Evolutionary conservation across 2,329 filamentous ascomycete genomes (phyloP).

Genomic region (Amesomyces nigricolor): DNA sequence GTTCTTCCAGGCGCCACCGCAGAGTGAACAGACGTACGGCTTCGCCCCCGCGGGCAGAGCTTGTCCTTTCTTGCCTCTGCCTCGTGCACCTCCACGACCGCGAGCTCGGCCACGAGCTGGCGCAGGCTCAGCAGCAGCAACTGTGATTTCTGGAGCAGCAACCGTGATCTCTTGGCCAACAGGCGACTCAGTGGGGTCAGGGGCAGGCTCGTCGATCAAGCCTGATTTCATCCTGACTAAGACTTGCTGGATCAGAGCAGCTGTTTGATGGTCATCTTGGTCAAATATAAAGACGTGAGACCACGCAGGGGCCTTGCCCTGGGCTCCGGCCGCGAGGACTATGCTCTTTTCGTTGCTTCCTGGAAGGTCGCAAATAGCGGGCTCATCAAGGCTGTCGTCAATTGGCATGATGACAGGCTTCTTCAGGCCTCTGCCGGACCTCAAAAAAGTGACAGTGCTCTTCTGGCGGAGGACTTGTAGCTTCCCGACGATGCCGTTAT

Average conservation of each 20-base stretch:
- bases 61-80: constrained; percentile 19
- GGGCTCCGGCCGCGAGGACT: constrained; percentile 18
- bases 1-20: constrained; percentile 52
- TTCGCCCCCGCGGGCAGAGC: constrained; percentile 22
- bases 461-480: constrained; percentile 18
- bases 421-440: constrained; percentile 13
- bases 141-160: background rate
- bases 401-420: constrained; percentile 26
- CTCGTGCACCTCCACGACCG: constrained; percentile 13
- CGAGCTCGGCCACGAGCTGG: constrained; percentile 15
- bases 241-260: constrained; percentile 13
- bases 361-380: constrained; percentile 23
- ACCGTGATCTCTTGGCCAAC: background rate
- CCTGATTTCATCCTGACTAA: constrained; percentile 13
- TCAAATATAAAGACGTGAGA: constrained; percentile 26
- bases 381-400: constrained; percentile 19
- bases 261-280: constrained; percentile 14
- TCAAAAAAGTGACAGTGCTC: constrained; percentile 21
- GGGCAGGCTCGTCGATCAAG: background rate
- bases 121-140: background rate
- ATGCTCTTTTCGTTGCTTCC: constrained; percentile 24
- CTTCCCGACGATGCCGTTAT: constrained; percentile 22
- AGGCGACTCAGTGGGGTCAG: background rate
- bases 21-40: constrained; percentile 46
- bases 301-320: constrained; percentile 11